Percentiles rank a stretch among this genome's conserved stretches.
phyloP scores from a whole-genome alignment of 1,284 basidiomycete species.

The Polyporus tsugae region DNA sequence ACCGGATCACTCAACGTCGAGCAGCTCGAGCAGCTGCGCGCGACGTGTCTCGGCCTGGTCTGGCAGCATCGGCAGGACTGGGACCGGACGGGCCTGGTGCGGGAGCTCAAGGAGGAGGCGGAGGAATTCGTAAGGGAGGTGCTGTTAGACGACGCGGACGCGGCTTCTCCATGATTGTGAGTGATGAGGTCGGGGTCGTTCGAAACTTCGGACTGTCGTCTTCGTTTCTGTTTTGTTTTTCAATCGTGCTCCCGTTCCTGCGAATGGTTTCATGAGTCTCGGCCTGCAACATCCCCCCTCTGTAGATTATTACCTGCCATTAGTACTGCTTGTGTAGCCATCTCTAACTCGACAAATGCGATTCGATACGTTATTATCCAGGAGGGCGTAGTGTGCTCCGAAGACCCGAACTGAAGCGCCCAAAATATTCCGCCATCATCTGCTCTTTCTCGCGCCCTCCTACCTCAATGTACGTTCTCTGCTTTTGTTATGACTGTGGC shows the following conservation, averaged over 20 bases:
- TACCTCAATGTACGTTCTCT: not conserved
- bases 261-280: not conserved
- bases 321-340: constrained; percentile 25
- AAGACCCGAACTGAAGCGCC: too few species aligned
- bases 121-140: constrained; percentile 70
- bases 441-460: not conserved
- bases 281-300: not conserved
- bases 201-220: not conserved
- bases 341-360: not conserved
- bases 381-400: not conserved
- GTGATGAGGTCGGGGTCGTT: not conserved
- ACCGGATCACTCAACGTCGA: constrained; percentile 80
- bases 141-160: constrained; percentile 38
- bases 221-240: not conserved
- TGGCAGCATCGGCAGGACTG: constrained; percentile 87
- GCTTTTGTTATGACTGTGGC: too few species aligned
- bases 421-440: too few species aligned
- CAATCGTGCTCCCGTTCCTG: not conserved
- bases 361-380: not conserved
- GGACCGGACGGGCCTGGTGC: constrained; percentile 77
- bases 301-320: constrained; percentile 27
- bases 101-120: constrained; percentile 63
- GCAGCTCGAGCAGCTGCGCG: constrained; percentile 93
- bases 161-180: constrained; percentile 23
- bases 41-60: constrained; percentile 80